phyloP scores from a whole-genome alignment of 805 yeast species.

The Ogataea saltuana region DNA sequence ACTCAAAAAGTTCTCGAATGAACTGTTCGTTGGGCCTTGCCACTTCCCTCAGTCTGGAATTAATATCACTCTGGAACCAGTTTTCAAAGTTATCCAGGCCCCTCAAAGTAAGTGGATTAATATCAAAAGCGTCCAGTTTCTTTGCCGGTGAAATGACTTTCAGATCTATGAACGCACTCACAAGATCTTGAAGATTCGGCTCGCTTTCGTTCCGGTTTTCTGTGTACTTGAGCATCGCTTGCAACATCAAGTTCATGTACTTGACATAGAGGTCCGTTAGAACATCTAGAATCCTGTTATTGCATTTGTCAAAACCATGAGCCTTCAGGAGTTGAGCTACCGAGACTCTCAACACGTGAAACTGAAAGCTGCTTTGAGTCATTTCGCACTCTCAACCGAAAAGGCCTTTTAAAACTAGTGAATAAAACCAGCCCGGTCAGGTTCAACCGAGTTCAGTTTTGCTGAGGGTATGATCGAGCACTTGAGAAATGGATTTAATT shows the following conservation, averaged over 20 bases:
- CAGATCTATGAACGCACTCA: constrained; percentile 65
- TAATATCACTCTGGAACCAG: constrained; percentile 55
- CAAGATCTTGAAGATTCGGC: constrained; percentile 58
- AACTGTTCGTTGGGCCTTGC: constrained; percentile 36
- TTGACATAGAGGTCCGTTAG: constrained; percentile 76
- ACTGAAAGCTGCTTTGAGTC: constrained; percentile 28
- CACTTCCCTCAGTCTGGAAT: constrained; percentile 43
- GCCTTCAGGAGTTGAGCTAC: constrained; percentile 65
- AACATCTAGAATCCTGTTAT: constrained; percentile 68
- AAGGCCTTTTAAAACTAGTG: too few species aligned
- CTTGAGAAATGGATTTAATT: too few species aligned
- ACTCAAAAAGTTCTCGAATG: constrained; percentile 26
- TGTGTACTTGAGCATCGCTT: constrained; percentile 52
- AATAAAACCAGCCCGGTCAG: too few species aligned
- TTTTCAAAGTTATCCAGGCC: constrained; percentile 53
- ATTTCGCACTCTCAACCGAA: neutral
- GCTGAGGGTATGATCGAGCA: too few species aligned
- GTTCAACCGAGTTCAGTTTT: too few species aligned
- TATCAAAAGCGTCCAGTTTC: constrained; percentile 54
- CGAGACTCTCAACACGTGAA: constrained; percentile 34
- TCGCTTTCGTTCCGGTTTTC: constrained; percentile 42
- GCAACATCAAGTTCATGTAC: constrained; percentile 55
- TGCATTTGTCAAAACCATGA: constrained; percentile 79
- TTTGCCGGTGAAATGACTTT: constrained; percentile 63
- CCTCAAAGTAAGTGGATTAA: constrained; percentile 42